Percentiles rank a stretch among this genome's conserved stretches.
Conservation (phyloP, 2,329 filamentous ascomycete genomes). For the Rosellinia necatrix region DNA sequence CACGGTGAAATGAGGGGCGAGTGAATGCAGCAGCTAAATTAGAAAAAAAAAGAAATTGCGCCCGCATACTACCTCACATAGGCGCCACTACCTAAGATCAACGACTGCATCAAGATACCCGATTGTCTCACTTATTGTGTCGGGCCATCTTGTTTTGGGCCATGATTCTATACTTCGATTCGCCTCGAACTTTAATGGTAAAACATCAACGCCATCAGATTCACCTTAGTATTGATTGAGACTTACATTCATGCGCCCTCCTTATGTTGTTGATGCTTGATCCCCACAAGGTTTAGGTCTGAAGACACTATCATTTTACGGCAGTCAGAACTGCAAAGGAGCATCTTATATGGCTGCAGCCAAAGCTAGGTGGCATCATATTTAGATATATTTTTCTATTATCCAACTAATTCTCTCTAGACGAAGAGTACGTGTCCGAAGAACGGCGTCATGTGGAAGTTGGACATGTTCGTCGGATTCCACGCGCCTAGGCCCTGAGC, state of each 20-base stretch:
- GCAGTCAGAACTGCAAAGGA: no score
- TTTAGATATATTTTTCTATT: not conserved
- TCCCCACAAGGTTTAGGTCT: no score
- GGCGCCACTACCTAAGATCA: not conserved
- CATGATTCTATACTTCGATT: no score
- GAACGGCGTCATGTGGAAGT: conserved; percentile 54
- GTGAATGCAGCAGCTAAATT: not conserved
- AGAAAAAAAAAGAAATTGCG: not conserved
- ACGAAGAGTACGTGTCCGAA: conserved; percentile 42
- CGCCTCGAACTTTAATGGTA: no score
- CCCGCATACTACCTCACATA: not conserved
- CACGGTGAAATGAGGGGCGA: conserved; percentile 1
- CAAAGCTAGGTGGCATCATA: not conserved
- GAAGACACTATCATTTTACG: no score
- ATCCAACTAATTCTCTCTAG: not conserved
- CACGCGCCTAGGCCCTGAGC: conserved; percentile 51
- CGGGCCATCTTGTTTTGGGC: no score
- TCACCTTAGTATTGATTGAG: no score
- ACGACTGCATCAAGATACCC: not conserved
- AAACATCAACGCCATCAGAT: no score
- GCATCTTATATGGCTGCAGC: not conserved
- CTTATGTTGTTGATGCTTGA: no score
- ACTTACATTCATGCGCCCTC: no score
- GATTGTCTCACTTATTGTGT: not conserved
- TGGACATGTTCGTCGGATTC: conserved; percentile 51